Base-by-base conservation (phyloP, 345 rosid species). In the Citrus glauca region DNA sequence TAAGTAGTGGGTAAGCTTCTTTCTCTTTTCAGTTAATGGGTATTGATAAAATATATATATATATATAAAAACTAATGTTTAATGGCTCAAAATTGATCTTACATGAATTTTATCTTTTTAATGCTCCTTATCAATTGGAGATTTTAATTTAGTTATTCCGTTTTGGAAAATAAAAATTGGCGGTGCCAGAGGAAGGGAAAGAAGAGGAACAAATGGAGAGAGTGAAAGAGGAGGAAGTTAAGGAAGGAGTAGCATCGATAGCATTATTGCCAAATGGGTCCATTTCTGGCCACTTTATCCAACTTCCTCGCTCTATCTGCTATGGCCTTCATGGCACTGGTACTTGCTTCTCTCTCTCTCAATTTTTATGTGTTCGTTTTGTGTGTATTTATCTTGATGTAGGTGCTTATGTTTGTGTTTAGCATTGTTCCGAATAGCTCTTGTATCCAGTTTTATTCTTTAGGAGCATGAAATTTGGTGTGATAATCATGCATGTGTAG, bases 251-350 rank as follows among this genome's bases (percentile, higher is more conserved):
- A 55, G 95, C 99, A 48, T 94, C 99, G 10, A 87, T 94, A 82
- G 98, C 94, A 55, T 81, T 96, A 55, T 76, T 94, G 65, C 94
- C 98, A 42, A 74, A 82, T 84, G 98, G 99, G 1, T 90, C 97
- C 71, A 88, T 96, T 77, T 91, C 98, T 7, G 99, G 98, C 64
- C 97, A 96, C 79, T 96, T 96, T 85, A 81, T 94, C 78, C 92
- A 91, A 10, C 91, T 91, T 82, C 98, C 97, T 65, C 79, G n/a
- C 53, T 91, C 95, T 79, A 80, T 89, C 81, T 96, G 99, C 86
- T 93, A 91, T 70, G 99, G 98, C 45, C 96, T 93, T 81, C 94
- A 91, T 33, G 98, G 97, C 85, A 85, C 92, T 75, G 97, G 98
- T 95, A 81, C 33, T 24, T 42, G 8, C 27, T 65, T 28, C 69